Conservation (phyloP, 1,284 basidiomycete genomes). For the Volvariella volvacea region DNA sequence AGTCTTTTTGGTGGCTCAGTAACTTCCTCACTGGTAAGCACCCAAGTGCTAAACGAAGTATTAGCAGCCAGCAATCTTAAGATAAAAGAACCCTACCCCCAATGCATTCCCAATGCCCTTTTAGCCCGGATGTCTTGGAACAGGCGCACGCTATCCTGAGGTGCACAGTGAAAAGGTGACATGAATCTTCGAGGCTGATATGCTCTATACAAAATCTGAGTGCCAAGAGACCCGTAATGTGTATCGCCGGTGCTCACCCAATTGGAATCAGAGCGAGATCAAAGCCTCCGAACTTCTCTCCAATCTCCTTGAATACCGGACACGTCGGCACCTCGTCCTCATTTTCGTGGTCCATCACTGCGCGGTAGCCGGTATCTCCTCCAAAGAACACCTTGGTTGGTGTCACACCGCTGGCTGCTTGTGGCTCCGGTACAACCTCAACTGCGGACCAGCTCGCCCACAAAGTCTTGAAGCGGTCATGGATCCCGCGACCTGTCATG, state of each 20-base stretch:
- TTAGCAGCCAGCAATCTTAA: not conserved
- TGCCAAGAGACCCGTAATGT: not conserved
- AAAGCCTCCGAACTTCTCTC: conserved; percentile 52
- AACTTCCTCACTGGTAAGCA: conserved; percentile 46
- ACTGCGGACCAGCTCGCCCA: conserved; percentile 49
- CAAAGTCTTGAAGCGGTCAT: conserved; percentile 46
- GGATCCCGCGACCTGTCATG: conserved; percentile 38
- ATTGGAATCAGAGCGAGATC: conserved; percentile 61
- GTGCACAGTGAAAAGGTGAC: conserved; percentile 53
- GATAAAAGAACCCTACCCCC: conserved; percentile 35
- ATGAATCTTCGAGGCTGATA: conserved; percentile 44
- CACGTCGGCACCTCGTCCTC: conserved; percentile 50
- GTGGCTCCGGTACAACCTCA: conserved; percentile 18
- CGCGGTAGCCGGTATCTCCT: conserved; percentile 63
- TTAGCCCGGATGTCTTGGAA: conserved; percentile 55
- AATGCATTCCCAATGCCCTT: conserved; percentile 64
- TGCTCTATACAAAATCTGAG: conserved; percentile 31
- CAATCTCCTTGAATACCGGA: conserved; percentile 66
- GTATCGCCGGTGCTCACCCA: conserved; percentile 30
- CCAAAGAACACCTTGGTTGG: conserved; percentile 51
- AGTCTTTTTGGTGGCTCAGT: conserved; percentile 44
- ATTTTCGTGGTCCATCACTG: conserved; percentile 38
- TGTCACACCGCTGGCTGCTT: not conserved
- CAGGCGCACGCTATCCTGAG: conserved; percentile 56
- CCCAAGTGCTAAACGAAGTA: conserved; percentile 31